Evolutionary conservation across 257 asterid species (phyloP).

Genomic region (Verbena officinalis): DNA sequence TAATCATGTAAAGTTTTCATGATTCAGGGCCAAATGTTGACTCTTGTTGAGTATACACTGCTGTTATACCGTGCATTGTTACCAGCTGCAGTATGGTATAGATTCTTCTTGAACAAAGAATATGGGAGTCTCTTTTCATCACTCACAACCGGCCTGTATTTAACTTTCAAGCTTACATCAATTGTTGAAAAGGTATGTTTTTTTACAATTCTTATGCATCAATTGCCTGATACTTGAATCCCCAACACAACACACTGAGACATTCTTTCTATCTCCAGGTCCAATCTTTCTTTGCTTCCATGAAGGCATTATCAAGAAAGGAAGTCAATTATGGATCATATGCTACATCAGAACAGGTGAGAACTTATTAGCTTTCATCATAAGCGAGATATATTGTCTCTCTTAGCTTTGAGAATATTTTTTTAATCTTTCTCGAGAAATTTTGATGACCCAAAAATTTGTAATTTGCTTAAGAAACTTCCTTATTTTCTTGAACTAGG

Average conservation of each 20-base stretch:
- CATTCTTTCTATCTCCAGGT: constrained; percentile 43
- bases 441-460: not conserved
- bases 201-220: not conserved
- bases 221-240: constrained; percentile 10
- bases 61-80: constrained; percentile 77
- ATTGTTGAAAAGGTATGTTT: constrained; percentile 68
- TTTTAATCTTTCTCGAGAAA: not conserved
- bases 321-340: constrained; percentile 66
- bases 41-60: constrained; percentile 71
- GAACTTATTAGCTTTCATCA: not conserved
- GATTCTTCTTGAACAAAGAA: constrained; percentile 84
- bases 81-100: constrained; percentile 89
- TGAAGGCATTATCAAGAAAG: constrained; percentile 68
- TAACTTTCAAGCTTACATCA: constrained; percentile 84
- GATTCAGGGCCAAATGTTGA: constrained; percentile 79
- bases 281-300: constrained; percentile 53
- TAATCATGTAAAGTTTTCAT: constrained; percentile 24
- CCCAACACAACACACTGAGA: constrained; percentile 2
- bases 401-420: not conserved
- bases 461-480: constrained; percentile 6
- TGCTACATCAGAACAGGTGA: constrained; percentile 83
- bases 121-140: constrained; percentile 86
- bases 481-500: constrained; percentile 38
- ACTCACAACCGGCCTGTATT: constrained; percentile 72
- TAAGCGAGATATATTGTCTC: not conserved